These are phyloP conservation scores for Olyra latifolia DNA, from an alignment of 176 grass and related monocot genomes.

Conservation along the genomic window DNA sequence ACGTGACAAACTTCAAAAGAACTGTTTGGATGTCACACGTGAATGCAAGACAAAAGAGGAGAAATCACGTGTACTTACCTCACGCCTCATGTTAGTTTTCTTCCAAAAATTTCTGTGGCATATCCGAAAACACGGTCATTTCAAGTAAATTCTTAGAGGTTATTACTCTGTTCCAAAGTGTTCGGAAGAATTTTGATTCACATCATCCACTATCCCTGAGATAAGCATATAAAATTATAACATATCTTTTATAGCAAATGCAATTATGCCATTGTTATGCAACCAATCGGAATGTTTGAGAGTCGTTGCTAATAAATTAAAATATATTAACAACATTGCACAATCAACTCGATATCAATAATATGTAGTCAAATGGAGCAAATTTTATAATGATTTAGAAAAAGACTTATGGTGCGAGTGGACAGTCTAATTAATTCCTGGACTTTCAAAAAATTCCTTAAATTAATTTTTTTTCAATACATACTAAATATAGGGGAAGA, in stretches of 20 bases:
- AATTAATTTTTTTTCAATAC: too few relatives aligned
- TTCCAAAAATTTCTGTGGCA: too few relatives aligned
- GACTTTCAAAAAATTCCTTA: too few relatives aligned
- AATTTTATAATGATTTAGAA: too few relatives aligned
- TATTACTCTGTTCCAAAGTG: too few relatives aligned
- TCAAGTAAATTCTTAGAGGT: not conserved
- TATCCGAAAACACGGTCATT: not conserved
- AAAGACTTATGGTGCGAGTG: too few relatives aligned
- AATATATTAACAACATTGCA: not conserved
- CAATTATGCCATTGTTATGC: not conserved
- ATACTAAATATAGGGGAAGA: too few relatives aligned
- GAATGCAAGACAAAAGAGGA: not conserved
- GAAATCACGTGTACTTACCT: not conserved
- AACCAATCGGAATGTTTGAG: not conserved
- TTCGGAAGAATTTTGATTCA: too few relatives aligned
- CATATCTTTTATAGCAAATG: not conserved
- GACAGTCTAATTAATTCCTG: too few relatives aligned
- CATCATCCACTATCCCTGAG: too few relatives aligned
- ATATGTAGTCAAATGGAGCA: not conserved
- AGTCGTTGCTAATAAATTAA: not conserved
- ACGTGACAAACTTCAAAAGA: not conserved
- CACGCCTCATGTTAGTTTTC: too few relatives aligned
- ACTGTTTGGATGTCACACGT: not conserved
- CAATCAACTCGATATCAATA: not conserved
- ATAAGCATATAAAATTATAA: not conserved